phyloP scores from a whole-genome alignment of 768 basidiomycete genomes.

The Antrodiella citrinella region DNA sequence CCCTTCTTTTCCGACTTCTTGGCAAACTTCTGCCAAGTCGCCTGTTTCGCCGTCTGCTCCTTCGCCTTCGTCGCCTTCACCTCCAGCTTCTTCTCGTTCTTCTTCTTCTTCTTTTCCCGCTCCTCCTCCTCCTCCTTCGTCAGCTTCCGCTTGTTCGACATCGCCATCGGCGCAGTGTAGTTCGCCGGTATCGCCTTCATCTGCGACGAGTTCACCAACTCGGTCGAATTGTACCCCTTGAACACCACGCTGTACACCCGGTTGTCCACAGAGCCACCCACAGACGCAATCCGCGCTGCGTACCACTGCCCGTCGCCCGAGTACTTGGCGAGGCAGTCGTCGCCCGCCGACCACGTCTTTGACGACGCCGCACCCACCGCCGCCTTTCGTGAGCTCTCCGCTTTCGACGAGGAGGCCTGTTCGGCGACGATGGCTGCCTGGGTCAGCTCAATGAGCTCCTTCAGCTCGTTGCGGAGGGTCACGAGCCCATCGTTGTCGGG shows the following conservation, averaged over 20 bases:
- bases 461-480: slow-evolving; percentile 67
- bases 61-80: slow-evolving; percentile 77
- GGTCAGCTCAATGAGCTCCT: slow-evolving; percentile 78
- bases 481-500: slow-evolving; percentile 67
- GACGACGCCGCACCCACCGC: slow-evolving; percentile 35
- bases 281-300: slow-evolving; percentile 78
- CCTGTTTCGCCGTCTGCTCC: slow-evolving; percentile 78
- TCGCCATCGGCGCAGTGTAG: slow-evolving; percentile 31
- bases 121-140: slow-evolving; percentile 80
- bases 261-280: slow-evolving; percentile 77
- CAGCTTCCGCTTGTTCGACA: slow-evolving; percentile 72
- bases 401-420: slow-evolving; percentile 52
- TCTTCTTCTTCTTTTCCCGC: slow-evolving; percentile 85
- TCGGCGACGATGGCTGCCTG: slow-evolving; percentile 63
- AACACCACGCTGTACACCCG: slow-evolving; percentile 85
- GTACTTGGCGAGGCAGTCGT: slow-evolving; percentile 82
- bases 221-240: slow-evolving; percentile 88
- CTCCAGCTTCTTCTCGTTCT: slow-evolving; percentile 91
- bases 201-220: slow-evolving; percentile 66
- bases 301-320: slow-evolving; percentile 81
- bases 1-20: slow-evolving; percentile 94
- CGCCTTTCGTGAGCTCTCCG: slow-evolving; percentile 54
- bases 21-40: slow-evolving; percentile 90
- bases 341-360: slow-evolving; percentile 68
- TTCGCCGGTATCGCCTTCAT: slow-evolving; percentile 63